Base-by-base conservation (phyloP, 2,329 filamentous ascomycete genomes). In the Fusarium secorum region DNA sequence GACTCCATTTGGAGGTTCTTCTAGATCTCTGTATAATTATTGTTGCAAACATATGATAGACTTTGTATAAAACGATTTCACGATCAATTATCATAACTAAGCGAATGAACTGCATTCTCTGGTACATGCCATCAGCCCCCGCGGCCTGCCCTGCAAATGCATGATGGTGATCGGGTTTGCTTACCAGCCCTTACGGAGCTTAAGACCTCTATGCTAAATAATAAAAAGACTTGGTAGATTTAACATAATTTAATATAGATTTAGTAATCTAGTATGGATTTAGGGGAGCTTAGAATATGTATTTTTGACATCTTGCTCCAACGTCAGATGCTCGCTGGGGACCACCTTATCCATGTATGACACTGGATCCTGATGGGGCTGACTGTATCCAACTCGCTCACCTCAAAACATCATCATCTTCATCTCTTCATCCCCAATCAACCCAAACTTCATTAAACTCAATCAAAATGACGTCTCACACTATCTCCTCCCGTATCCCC, bases 1-100 rank as follows among this genome's bases (percentile, higher is more conserved):
- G 81, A 85, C 64, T 85, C 83, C 5, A 73, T 85, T 15, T 85
- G 83, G 83, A 78, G 83, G 10, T 83, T 85, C 66, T 85, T 85
- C 65, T 85, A 77, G 39, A 11, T 2, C 15, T 38, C 6, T 26
- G 22, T 33, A 28, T 14, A 10, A 35, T n/a, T 14, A 28, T 5
- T 15, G 7, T 8, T 3, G 4, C 4, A 35, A 18, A 28, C n/a
- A 17, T 13, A 64, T 22, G 5, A 49, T 58, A 59, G 11, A 44
- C 7, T n/a, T 26, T 59, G 18, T 56, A 51, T 22, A 39, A 14
- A 11, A 49, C 3, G 20, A 51, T n/a, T 33, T n/a, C 1, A 33
- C n/a, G 14, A n/a, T 55, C 10, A 18, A 51, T 38, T 32, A 20
- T 3, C 5, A 11, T 14, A 42, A 8, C 9, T 26, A 18, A 36